A percentile compares a stretch with the other conserved stretches of the same genome.
Conservation (phyloP, 75 land plant species). For the Picea glauca region DNA sequence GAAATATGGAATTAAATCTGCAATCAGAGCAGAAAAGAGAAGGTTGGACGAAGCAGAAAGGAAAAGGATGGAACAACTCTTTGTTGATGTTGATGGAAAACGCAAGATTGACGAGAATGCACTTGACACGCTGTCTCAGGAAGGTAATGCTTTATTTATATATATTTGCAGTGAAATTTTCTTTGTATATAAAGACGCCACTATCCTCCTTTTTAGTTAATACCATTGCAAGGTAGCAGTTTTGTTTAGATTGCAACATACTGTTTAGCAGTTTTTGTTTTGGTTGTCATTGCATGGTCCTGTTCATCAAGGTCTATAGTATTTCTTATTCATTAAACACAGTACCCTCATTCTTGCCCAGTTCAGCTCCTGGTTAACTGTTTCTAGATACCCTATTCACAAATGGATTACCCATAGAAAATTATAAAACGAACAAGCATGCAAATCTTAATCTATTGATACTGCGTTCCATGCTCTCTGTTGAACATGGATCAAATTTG, state of each 20-base stretch:
- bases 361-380: not conserved
- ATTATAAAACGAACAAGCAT: not conserved
- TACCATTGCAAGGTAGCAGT: too few relatives aligned
- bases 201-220: not conserved
- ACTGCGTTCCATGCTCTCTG: not conserved
- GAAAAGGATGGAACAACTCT: not conserved
- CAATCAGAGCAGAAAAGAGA: slow-evolving; percentile 74
- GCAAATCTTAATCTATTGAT: not conserved
- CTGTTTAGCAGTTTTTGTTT: not conserved
- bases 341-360: not conserved
- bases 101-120: slow-evolving; percentile 35
- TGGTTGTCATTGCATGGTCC: not conserved
- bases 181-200: not conserved
- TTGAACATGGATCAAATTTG: too few relatives aligned
- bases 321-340: not conserved
- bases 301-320: not conserved
- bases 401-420: not conserved
- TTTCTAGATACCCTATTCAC: not conserved
- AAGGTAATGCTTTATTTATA: slow-evolving; percentile 35
- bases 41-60: slow-evolving; percentile 55
- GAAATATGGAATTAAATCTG: slow-evolving; percentile 85
- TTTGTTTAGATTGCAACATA: not conserved
- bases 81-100: slow-evolving; percentile 12
- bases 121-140: slow-evolving; percentile 66
- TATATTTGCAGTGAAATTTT: too few relatives aligned